Conservation (phyloP, 2,329 filamentous ascomycete genomes). For the Clonostachys sp. region DNA sequence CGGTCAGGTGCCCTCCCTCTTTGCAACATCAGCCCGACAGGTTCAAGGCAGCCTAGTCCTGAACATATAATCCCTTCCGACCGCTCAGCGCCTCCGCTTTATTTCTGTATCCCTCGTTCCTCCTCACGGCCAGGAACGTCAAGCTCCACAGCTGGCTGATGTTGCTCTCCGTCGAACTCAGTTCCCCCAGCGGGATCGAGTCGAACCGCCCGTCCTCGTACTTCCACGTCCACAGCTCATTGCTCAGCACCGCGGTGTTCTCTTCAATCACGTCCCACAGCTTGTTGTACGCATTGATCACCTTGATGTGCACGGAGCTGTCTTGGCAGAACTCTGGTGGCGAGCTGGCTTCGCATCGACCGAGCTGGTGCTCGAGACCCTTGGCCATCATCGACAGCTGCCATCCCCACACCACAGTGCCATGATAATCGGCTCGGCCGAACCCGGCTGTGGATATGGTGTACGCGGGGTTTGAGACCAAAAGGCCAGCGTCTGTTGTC, state of each 20-base stretch:
- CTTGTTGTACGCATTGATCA: conserved; percentile 49
- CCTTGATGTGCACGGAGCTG: conserved; percentile 30
- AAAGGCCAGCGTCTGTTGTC: conserved; percentile 47
- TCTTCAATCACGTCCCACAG: conserved; percentile 58
- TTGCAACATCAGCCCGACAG: no score
- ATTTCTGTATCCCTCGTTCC: conserved; percentile 3
- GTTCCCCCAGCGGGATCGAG: conserved; percentile 42
- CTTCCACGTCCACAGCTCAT: conserved; percentile 61
- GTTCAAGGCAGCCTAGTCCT: no score
- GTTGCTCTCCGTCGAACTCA: conserved; percentile 43
- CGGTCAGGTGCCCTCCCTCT: no score
- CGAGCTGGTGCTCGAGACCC: conserved; percentile 53
- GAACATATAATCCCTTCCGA: no score
- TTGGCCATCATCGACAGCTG: conserved; percentile 60
- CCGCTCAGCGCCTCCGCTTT: no score
- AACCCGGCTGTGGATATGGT: conserved; percentile 43
- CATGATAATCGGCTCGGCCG: conserved; percentile 53
- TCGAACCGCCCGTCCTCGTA: conserved; percentile 38
- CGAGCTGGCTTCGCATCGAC: conserved; percentile 30
- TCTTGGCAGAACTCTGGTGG: conserved; percentile 5
- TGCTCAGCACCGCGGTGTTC: conserved; percentile 43
- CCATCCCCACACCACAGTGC: conserved; percentile 63
- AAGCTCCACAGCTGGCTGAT: conserved; percentile 54
- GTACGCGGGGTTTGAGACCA: conserved; percentile 59
- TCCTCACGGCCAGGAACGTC: conserved; percentile 47